A percentile compares a stretch with the other conserved stretches of the same genome.
These are phyloP conservation scores for Bacterosira constricta DNA, from an alignment of 108 stramenopile species.

Conservation along the genomic window DNA sequence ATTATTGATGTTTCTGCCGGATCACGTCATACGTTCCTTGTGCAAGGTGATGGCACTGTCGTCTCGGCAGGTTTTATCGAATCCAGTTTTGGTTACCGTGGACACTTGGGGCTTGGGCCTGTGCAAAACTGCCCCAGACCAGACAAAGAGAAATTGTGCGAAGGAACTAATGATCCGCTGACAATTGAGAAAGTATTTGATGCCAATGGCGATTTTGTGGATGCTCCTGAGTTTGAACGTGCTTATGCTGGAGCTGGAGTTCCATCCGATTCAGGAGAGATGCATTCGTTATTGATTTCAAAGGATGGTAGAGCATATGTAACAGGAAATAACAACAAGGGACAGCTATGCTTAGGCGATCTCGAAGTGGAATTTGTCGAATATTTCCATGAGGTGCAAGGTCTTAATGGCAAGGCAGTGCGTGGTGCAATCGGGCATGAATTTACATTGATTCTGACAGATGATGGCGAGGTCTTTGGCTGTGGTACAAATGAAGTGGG, in stretches of 20 bases:
- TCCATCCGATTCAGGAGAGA: slow-evolving; percentile 27
- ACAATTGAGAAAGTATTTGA: slow-evolving; percentile 18
- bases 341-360: slow-evolving; percentile 44
- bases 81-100: slow-evolving; percentile 33
- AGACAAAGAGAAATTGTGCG: no score
- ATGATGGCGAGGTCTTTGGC: slow-evolving; percentile 46
- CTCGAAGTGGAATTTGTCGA: slow-evolving; percentile 9
- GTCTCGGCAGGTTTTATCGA: slow-evolving; percentile 39
- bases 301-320: slow-evolving; percentile 34
- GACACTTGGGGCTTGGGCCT: slow-evolving; percentile 37
- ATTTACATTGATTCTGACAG: slow-evolving; percentile 46
- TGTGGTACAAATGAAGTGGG: slow-evolving; percentile 62
- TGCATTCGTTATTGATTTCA: slow-evolving; percentile 43
- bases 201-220: slow-evolving; percentile 19
- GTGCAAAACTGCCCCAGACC: no score
- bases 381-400: slow-evolving; percentile 13
- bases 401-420: slow-evolving; percentile 5
- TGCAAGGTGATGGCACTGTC: slow-evolving; percentile 33
- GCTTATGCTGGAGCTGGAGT: slow-evolving; percentile 38
- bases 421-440: slow-evolving; percentile 38
- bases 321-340: slow-evolving; percentile 40
- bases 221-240: slow-evolving; percentile 21
- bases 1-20: slow-evolving; percentile 36
- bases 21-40: slow-evolving; percentile 32
- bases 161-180: background rate